Evolutionary conservation across 2,329 filamentous ascomycete genomes (phyloP).

Genomic region (Ascochyta clinopodiicola): DNA sequence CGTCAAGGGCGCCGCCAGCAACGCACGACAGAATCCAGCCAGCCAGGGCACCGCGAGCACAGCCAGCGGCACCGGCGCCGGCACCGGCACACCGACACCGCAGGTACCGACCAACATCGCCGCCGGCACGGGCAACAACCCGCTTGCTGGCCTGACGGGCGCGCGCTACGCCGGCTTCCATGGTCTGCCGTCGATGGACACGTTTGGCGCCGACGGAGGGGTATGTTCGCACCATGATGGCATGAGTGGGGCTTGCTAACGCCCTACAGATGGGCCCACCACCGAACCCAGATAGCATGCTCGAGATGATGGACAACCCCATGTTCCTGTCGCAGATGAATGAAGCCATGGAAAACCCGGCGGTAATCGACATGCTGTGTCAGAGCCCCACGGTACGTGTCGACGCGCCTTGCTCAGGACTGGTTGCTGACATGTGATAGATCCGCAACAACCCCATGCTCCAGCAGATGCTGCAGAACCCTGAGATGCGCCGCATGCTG

Average conservation of each 20-base stretch:
- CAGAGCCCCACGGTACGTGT: slow-evolving; percentile 60
- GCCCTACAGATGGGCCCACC: slow-evolving; percentile 83
- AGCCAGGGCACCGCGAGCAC: slow-evolving; percentile 53
- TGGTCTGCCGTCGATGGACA: slow-evolving; percentile 82
- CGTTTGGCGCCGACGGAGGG: slow-evolving; percentile 93
- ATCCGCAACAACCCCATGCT: slow-evolving; percentile 90
- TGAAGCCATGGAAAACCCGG: slow-evolving; percentile 94
- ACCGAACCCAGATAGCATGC: slow-evolving; percentile 78
- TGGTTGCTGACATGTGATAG: slow-evolving; percentile 27
- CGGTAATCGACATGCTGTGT: slow-evolving; percentile 82
- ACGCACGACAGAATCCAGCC: slow-evolving; percentile 66
- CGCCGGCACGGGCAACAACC: slow-evolving; percentile 80
- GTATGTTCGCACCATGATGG: slow-evolving; percentile 63
- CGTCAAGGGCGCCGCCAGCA: slow-evolving; percentile 95
- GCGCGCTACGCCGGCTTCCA: slow-evolving; percentile 93
- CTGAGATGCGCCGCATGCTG: slow-evolving; percentile 89
- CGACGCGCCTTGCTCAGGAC: not conserved
- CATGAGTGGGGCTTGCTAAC: slow-evolving; percentile 24
- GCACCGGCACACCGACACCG: slow-evolving; percentile 60
- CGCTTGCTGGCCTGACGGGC: slow-evolving; percentile 86
- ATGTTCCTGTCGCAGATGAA: slow-evolving; percentile 87
- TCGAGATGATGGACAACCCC: slow-evolving; percentile 86
- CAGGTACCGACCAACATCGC: slow-evolving; percentile 79
- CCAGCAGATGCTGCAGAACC: slow-evolving; percentile 85
- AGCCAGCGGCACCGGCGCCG: slow-evolving; percentile 46